Percentiles rank a stretch among this genome's conserved stretches.
phyloP scores from a whole-genome alignment of 768 basidiomycete genomes.

The Termitomyces bulborhizus region DNA sequence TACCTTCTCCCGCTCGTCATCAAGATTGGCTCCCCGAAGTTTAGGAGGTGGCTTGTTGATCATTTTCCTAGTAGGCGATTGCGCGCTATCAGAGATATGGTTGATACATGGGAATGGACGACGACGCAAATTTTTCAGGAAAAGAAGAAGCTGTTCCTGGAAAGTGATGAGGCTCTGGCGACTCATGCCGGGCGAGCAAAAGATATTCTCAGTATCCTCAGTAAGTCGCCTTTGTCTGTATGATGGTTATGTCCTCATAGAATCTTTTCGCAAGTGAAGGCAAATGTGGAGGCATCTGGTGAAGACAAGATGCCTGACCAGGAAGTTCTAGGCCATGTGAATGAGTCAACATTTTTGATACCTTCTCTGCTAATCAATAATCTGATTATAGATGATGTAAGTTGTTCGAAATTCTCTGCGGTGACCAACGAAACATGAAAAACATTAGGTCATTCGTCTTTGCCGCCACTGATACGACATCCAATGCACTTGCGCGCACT shows the following conservation, averaged over 20 bases:
- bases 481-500: background rate
- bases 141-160: background rate
- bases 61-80: conserved; percentile 1
- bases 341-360: background rate
- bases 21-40: conserved; percentile 10
- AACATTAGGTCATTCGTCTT: background rate
- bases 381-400: conserved; percentile 13
- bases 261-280: background rate
- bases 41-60: conserved; percentile 11
- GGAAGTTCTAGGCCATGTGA: background rate
- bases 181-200: background rate
- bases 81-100: background rate
- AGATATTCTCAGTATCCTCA: background rate
- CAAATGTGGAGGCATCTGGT: conserved; percentile 15
- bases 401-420: background rate
- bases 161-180: background rate
- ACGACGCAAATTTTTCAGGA: background rate
- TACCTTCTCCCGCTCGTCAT: conserved; percentile 4
- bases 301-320: conserved; percentile 5
- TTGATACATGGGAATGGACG: conserved; percentile 8
- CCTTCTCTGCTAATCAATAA: background rate
- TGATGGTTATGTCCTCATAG: background rate
- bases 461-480: background rate
- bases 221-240: background rate
- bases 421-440: too few relatives aligned